Conservation (phyloP, 495 filamentous ascomycete species). For the Aspergillus coremiiformis region DNA sequence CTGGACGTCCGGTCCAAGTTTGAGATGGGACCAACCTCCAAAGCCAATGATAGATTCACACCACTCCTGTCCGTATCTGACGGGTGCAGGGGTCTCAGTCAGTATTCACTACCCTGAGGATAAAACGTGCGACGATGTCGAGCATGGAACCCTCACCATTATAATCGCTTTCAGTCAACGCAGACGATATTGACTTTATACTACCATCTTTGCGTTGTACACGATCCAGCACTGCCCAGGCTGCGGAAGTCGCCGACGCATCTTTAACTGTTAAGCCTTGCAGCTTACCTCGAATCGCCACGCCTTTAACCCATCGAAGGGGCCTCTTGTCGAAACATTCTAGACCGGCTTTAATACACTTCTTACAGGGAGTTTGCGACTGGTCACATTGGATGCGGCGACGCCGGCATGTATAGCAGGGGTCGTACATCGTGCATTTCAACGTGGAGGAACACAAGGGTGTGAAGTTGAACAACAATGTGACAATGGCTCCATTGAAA, state of each 20-base stretch:
- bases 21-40: slow-evolving; percentile 18
- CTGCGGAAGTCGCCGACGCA: neutral
- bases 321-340: slow-evolving; percentile 42
- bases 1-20: slow-evolving; percentile 20
- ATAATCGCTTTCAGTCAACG: neutral
- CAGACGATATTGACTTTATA: neutral
- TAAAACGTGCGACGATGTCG: neutral
- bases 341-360: slow-evolving; percentile 34
- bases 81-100: neutral
- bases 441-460: neutral
- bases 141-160: neutral
- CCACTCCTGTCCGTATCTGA: neutral
- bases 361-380: slow-evolving; percentile 18
- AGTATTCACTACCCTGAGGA: neutral
- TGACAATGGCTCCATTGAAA: neutral
- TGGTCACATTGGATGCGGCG: slow-evolving; percentile 47
- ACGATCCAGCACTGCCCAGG: neutral
- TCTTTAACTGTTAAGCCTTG: slow-evolving; percentile 20
- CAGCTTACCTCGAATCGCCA: slow-evolving; percentile 36
- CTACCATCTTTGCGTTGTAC: neutral
- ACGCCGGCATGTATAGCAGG: slow-evolving; percentile 46
- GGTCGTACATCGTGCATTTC: slow-evolving; percentile 14
- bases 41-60: neutral
- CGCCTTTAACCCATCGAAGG: slow-evolving; percentile 33
- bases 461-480: neutral